Evolutionary conservation across 2,329 filamentous ascomycete species (phyloP).

Genomic region (Diaporthe nobilis): DNA sequence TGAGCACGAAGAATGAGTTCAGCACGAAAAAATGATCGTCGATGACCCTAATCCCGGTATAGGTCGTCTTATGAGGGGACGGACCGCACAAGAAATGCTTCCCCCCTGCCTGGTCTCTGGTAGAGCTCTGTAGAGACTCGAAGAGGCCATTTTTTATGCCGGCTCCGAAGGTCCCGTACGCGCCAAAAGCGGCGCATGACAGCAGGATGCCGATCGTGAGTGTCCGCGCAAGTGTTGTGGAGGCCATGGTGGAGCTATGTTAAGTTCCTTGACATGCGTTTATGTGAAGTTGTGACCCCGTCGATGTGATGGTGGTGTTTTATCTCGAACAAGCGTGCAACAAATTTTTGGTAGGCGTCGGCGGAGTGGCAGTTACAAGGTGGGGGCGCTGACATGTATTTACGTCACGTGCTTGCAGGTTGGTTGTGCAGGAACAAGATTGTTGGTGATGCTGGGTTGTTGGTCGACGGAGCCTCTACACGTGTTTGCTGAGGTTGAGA

Average conservation of each 20-base stretch:
- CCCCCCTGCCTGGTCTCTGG: neutral
- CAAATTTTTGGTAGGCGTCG: too few relatives aligned
- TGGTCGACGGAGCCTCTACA: too few relatives aligned
- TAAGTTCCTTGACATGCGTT: neutral
- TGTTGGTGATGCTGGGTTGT: too few relatives aligned
- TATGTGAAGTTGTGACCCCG: too few relatives aligned
- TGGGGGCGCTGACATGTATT: too few relatives aligned
- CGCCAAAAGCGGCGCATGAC: constrained; percentile 38
- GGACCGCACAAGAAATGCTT: constrained; percentile 38
- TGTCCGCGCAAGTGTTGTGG: neutral
- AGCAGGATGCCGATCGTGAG: constrained; percentile 25
- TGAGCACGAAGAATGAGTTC: constrained; percentile 39
- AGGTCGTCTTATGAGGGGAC: constrained; percentile 36
- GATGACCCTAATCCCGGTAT: constrained; percentile 39
- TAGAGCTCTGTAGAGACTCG: constrained; percentile 5
- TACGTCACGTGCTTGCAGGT: too few relatives aligned
- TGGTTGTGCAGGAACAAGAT: too few relatives aligned
- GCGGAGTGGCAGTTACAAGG: too few relatives aligned
- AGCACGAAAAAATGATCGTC: constrained; percentile 36
- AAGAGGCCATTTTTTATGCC: constrained; percentile 28
- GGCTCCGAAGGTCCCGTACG: constrained; percentile 36
- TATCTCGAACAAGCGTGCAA: too few relatives aligned
- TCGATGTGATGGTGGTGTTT: too few relatives aligned
- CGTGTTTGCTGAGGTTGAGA: neutral
- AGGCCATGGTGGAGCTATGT: neutral